Conservation (phyloP, 768 basidiomycete genomes). For the Naganishia friedmannii region DNA sequence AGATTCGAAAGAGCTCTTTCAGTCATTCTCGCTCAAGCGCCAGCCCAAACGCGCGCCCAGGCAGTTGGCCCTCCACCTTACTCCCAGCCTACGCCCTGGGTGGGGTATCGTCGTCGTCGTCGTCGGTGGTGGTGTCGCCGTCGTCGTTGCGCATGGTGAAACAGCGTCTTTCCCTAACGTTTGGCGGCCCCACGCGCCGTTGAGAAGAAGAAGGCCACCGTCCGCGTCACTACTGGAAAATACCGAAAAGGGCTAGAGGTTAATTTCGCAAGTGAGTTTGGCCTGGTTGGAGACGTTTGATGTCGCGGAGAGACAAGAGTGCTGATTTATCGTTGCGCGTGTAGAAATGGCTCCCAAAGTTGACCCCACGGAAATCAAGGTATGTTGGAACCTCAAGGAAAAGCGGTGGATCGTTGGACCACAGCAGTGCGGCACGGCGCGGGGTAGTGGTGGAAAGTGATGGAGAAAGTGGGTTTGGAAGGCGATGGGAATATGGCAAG, state of each 20-base stretch:
- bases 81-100: too few relatives aligned
- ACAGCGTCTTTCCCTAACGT: neutral
- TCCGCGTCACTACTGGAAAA: slow-evolving; percentile 4
- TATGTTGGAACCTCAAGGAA: slow-evolving; percentile 32
- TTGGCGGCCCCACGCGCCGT: neutral
- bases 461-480: neutral
- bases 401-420: too few relatives aligned
- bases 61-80: neutral
- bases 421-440: too few relatives aligned
- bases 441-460: too few relatives aligned
- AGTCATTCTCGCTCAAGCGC: neutral
- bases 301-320: too few relatives aligned
- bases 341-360: slow-evolving; percentile 53
- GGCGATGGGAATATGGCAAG: neutral
- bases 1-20: neutral
- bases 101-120: neutral
- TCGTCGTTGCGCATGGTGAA: neutral
- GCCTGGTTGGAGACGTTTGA: neutral
- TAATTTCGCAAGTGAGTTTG: slow-evolving; percentile 17
- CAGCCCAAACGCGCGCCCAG: neutral
- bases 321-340: neutral
- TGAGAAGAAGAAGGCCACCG: neutral
- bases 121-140: neutral
- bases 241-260: slow-evolving; percentile 8
- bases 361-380: slow-evolving; percentile 93